Conservation (phyloP, 192 early-diverging fungal species). For the Entomortierella chlamydospora region DNA sequence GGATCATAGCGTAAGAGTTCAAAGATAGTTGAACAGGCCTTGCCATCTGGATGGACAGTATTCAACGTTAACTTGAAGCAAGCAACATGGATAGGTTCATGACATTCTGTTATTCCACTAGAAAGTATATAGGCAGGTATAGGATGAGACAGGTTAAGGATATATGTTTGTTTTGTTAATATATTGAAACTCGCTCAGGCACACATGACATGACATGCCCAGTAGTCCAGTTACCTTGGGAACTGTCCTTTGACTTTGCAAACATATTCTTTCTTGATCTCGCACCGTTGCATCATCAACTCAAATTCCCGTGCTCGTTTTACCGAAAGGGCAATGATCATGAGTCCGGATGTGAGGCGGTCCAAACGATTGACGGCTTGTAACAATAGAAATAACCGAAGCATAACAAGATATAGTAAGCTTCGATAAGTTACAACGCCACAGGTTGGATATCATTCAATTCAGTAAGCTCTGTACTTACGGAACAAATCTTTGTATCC, state of each 20-base stretch:
- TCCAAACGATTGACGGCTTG: constrained; percentile 92
- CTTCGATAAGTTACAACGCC: constrained; percentile 1
- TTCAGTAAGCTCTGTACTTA: too few species aligned
- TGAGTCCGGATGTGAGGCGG: constrained; percentile 92
- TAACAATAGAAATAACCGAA: not conserved
- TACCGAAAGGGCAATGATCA: constrained; percentile 78
- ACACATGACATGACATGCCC: not conserved
- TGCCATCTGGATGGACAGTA: constrained; percentile 85
- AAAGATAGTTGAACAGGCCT: constrained; percentile 86
- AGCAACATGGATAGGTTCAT: constrained; percentile 85
- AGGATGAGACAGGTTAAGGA: too few species aligned
- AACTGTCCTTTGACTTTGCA: constrained; percentile 91
- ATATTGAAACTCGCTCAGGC: too few species aligned
- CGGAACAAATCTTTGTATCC: constrained; percentile 67
- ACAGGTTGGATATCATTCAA: too few species aligned
- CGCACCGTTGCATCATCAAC: constrained; percentile 69
- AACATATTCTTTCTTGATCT: constrained; percentile 89
- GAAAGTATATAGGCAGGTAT: not conserved
- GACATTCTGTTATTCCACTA: constrained; percentile 70
- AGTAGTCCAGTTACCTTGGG: constrained; percentile 65
- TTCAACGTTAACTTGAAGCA: constrained; percentile 92
- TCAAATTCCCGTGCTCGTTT: constrained; percentile 73
- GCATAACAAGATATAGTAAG: not conserved
- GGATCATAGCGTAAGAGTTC: constrained; percentile 72
- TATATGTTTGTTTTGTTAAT: too few species aligned